A percentile compares a stretch with the other conserved stretches of the same genome.
These are phyloP conservation scores for Kluyveromyces siamensis DNA, from an alignment of 805 yeast genomes.

Conservation along the genomic window DNA sequence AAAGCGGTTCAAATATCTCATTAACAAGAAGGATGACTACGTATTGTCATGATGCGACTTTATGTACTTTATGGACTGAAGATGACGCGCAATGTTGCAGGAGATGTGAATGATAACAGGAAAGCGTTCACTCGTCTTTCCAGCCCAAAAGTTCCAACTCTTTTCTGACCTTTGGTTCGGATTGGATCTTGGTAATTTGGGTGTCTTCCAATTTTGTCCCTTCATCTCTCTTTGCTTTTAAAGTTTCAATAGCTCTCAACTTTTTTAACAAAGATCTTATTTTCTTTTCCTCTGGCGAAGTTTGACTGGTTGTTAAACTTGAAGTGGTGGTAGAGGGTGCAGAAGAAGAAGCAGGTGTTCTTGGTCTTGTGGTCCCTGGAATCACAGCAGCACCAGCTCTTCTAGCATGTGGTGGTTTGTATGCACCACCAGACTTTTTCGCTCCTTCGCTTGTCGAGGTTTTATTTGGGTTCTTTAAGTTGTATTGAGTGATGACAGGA, in stretches of 20 bases:
- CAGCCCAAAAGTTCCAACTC: conserved; percentile 76
- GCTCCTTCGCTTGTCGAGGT: conserved; percentile 15
- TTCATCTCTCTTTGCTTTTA: conserved; percentile 73
- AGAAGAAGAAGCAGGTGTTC: conserved; percentile 32
- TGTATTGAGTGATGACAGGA: conserved; percentile 53
- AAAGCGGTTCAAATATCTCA: no score
- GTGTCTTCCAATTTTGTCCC: conserved; percentile 90
- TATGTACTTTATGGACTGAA: not conserved
- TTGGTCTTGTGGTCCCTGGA: conserved; percentile 39
- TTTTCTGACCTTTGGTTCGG: conserved; percentile 70
- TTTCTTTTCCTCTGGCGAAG: conserved; percentile 81
- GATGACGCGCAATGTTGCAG: not conserved
- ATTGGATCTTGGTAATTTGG: conserved; percentile 79
- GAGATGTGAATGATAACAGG: not conserved
- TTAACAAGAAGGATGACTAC: not conserved
- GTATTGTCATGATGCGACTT: not conserved
- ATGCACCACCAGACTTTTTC: conserved; percentile 76
- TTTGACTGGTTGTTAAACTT: conserved; percentile 11
- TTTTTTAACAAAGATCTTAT: conserved; percentile 85
- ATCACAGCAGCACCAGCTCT: conserved; percentile 30
- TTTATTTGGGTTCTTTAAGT: conserved; percentile 30
- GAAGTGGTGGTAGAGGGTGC: conserved; percentile 4
- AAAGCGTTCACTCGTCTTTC: conserved; percentile 29
- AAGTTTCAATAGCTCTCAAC: conserved; percentile 86
- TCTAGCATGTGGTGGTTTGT: conserved; percentile 95